Evolutionary conservation across 83 land plant species (phyloP), one percentile per base, ranked within the genome.

Genomic region (Picea abies): DNA sequence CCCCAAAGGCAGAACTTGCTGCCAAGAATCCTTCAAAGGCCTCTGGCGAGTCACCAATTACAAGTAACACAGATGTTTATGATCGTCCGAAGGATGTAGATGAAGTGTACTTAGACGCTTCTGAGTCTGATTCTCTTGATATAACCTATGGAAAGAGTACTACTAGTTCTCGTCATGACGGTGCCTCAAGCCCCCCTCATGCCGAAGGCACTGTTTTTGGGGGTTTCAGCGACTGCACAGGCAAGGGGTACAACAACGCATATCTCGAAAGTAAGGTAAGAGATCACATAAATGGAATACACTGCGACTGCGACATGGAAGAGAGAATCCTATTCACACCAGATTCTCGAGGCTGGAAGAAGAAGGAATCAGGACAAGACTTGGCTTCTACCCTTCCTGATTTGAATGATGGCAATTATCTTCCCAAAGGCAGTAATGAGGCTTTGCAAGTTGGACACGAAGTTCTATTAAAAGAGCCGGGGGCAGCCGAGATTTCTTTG

Each of bases 1-100:
- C 72, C 41, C 72, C 72, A 69, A 69, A 69, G 72, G 32, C 41
- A 16, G 72, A 69, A 76, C 60, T 20, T 44, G 60, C 26, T n/a
- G 58, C 47, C 26, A 76, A 23, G 16, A 76, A n/a, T 76, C 60
- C 47, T 76, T 37, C 47, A 37, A 39, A 76, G 12, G 60, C 29
- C 20, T 29, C 37, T 32, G 72, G 72, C 16, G 37, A 69, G 41
- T 69, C 37, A 17, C 10, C 72, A 35, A 69, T 69, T 37, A 5
- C 72, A 69, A 29, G 32, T 67, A 67, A 26, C 26, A 29, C 26
- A 32, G 71, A 67, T 32, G 71, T 9, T 26, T 32, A 12, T 67
- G 35, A 67, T 67, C 5, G 4, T 67, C 37, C 12, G 37, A 67
- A 67, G 32, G 32, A 26, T 67, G 71, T 29, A 75, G 78, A 41